phyloP scores from a whole-genome alignment of 306 rosid genomes.

The Cyclanthera cordifolia region DNA sequence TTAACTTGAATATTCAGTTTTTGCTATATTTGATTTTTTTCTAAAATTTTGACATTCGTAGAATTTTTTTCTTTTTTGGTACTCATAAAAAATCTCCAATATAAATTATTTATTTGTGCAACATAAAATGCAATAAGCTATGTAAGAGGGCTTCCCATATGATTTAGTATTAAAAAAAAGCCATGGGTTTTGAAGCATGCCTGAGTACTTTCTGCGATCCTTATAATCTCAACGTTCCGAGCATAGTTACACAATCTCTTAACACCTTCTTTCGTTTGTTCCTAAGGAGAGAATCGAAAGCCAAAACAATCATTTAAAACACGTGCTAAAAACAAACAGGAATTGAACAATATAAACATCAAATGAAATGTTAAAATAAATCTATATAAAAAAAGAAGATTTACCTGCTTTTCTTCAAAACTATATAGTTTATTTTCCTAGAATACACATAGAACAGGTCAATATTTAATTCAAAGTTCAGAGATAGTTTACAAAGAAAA shows the following conservation, averaged over 20 bases:
- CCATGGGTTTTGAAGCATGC: slow-evolving; percentile 22
- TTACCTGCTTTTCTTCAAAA: slow-evolving; percentile 79
- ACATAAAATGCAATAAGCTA: neutral
- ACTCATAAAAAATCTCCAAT: too few relatives aligned
- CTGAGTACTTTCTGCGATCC: slow-evolving; percentile 40
- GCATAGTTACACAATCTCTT: slow-evolving; percentile 38
- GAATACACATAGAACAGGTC: slow-evolving; percentile 15
- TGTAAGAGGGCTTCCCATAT: neutral
- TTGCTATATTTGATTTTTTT: too few relatives aligned
- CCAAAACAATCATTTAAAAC: neutral
- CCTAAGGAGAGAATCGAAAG: slow-evolving; percentile 34
- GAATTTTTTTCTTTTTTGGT: too few relatives aligned
- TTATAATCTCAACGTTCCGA: slow-evolving; percentile 30
- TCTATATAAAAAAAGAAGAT: neutral
- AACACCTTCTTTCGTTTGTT: slow-evolving; percentile 40
- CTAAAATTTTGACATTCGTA: too few relatives aligned
- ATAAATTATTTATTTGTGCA: too few relatives aligned
- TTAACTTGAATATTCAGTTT: too few relatives aligned
- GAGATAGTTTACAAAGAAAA: neutral
- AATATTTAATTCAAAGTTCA: slow-evolving; percentile 13
- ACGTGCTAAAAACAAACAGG: neutral
- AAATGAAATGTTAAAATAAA: neutral
- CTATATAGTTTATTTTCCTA: slow-evolving; percentile 59
- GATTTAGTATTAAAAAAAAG: neutral
- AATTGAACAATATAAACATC: neutral